These are phyloP conservation scores for Leccinum solheimii DNA, from an alignment of 1,284 basidiomycete genomes.

Conservation along the genomic window DNA sequence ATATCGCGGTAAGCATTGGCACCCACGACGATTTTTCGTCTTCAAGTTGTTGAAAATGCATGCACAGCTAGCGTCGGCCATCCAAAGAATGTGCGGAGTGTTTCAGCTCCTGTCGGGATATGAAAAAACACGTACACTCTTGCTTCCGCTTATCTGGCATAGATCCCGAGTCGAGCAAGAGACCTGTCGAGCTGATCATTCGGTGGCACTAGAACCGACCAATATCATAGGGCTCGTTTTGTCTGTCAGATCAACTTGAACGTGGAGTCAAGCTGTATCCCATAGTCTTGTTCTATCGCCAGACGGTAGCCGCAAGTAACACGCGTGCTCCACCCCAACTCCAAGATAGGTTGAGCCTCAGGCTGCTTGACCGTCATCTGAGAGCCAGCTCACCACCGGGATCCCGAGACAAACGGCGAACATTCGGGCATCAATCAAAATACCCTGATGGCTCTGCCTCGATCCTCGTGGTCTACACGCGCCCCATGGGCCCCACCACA, in stretches of 20 bases:
- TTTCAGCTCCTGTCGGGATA: slow-evolving; percentile 15
- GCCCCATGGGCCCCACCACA: slow-evolving; percentile 8
- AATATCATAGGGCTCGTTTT: neutral
- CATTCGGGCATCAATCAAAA: neutral
- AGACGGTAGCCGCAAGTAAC: neutral
- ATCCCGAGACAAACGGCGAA: neutral
- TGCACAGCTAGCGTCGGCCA: neutral
- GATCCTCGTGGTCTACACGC: slow-evolving; percentile 22
- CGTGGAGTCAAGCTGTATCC: neutral
- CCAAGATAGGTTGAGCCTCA: neutral
- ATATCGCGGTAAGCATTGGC: neutral
- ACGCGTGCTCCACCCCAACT: neutral
- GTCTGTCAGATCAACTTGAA: neutral
- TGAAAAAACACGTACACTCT: slow-evolving; percentile 10
- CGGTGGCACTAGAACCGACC: neutral
- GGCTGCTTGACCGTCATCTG: neutral
- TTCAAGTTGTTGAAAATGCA: neutral
- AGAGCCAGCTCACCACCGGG: too few species aligned
- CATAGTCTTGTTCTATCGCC: neutral
- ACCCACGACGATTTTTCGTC: neutral
- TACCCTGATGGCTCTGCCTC: neutral
- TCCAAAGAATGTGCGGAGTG: slow-evolving; percentile 6
- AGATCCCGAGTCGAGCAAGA: neutral
- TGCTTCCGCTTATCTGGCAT: slow-evolving; percentile 4
- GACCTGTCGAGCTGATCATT: neutral